Percentiles rank a stretch among this genome's conserved stretches.
These are phyloP conservation scores for Populus alba DNA, from an alignment of 345 rosid genomes.

Conservation along the genomic window DNA sequence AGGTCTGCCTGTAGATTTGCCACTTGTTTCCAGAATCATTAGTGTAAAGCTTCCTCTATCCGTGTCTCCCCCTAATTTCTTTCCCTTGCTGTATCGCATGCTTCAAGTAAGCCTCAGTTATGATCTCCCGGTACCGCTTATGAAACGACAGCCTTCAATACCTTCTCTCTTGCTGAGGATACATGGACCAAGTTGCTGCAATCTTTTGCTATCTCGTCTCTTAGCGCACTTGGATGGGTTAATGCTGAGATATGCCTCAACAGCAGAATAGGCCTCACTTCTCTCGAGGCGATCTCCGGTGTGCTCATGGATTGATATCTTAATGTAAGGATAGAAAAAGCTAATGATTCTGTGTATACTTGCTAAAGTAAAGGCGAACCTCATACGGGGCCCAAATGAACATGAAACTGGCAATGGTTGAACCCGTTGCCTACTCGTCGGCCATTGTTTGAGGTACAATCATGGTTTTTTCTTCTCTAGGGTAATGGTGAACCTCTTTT, in stretches of 20 bases:
- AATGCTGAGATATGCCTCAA: constrained; percentile 50
- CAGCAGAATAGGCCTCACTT: constrained; percentile 53
- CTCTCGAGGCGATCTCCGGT: constrained; percentile 46
- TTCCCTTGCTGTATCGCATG: constrained; percentile 55
- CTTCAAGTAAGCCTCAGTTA: constrained; percentile 44
- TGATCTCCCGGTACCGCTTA: constrained; percentile 40
- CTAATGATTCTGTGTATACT: constrained; percentile 30
- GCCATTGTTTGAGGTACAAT: constrained; percentile 34
- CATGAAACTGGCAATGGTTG: constrained; percentile 54
- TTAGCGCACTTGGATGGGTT: constrained; percentile 42
- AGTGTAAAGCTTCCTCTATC: constrained; percentile 67
- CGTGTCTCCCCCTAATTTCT: constrained; percentile 39
- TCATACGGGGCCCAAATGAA: constrained; percentile 64
- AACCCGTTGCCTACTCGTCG: constrained; percentile 59
- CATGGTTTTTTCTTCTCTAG: constrained; percentile 1
- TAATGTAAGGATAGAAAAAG: constrained; percentile 43
- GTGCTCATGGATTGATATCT: constrained; percentile 49
- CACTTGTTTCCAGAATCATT: constrained; percentile 52
- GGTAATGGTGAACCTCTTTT: neutral
- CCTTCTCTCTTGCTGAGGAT: constrained; percentile 52
- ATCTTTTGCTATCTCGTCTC: constrained; percentile 46
- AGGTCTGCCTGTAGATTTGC: constrained; percentile 44
- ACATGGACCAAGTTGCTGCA: constrained; percentile 36
- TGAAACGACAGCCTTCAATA: constrained; percentile 55
- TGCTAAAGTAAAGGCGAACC: constrained; percentile 41